Evolutionary conservation across 2,329 filamentous ascomycete genomes (phyloP).

Genomic region (Talaromyces sp.): DNA sequence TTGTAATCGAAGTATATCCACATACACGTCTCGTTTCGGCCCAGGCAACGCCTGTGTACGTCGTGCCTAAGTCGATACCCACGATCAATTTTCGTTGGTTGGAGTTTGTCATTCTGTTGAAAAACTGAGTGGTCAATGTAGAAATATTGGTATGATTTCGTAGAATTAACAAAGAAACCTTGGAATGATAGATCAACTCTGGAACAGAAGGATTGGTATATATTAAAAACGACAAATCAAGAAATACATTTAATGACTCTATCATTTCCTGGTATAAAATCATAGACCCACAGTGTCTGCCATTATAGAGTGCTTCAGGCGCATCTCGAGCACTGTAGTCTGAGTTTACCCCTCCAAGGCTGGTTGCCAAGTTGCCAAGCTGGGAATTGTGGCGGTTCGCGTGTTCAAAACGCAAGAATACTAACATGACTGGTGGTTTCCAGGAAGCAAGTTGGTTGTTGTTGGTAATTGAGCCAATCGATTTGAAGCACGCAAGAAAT

Average conservation of each 20-base stretch:
- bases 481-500: background rate
- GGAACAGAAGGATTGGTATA: background rate
- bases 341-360: background rate
- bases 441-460: background rate
- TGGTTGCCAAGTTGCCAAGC: background rate
- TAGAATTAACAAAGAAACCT: background rate
- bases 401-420: background rate
- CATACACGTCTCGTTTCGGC: constrained; percentile 36
- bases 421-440: background rate
- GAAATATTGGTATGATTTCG: background rate
- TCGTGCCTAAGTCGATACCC: constrained; percentile 98
- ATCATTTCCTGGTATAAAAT: background rate
- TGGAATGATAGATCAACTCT: background rate
- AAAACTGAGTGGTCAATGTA: background rate
- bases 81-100: constrained; percentile 97
- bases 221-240: background rate
- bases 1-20: constrained; percentile 68
- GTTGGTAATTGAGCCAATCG: background rate
- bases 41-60: constrained; percentile 95
- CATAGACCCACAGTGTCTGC: background rate
- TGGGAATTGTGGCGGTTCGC: background rate
- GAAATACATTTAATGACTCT: background rate
- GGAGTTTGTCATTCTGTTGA: constrained; percentile 53
- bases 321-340: background rate
- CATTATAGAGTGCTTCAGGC: background rate